Evolutionary conservation across 169 alveolate genomes (phyloP).

Genomic region (Plasmodium billcollinsi): DNA sequence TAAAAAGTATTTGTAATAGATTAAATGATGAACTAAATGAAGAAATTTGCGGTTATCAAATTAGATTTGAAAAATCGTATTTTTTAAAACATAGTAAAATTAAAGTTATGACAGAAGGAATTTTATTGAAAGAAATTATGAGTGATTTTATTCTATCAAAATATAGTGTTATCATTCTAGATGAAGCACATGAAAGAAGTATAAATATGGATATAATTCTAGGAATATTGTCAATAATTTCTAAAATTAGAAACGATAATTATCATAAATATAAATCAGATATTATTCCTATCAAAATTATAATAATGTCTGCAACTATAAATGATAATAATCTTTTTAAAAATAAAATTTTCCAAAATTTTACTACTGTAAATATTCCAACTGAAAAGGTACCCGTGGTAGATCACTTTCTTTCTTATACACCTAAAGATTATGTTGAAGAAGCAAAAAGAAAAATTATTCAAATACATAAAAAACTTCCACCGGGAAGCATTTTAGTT

Average conservation of each 20-base stretch:
- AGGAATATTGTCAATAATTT: slow-evolving; percentile 96
- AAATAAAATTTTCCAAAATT: slow-evolving; percentile 76
- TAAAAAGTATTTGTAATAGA: slow-evolving; percentile 83
- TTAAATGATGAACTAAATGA: slow-evolving; percentile 83
- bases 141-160: slow-evolving; percentile 91
- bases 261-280: slow-evolving; percentile 67
- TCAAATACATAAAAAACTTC: slow-evolving; percentile 94
- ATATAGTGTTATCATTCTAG: slow-evolving; percentile 97
- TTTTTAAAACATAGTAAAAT: slow-evolving; percentile 87
- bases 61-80: slow-evolving; percentile 89
- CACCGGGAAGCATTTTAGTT: slow-evolving; percentile 98
- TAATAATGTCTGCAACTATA: slow-evolving; percentile 99
- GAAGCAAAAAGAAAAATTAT: slow-evolving; percentile 86
- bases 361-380: slow-evolving; percentile 79
- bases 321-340: slow-evolving; percentile 81
- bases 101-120: slow-evolving; percentile 99
- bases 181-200: slow-evolving; percentile 99
- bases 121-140: slow-evolving; percentile 95
- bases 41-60: slow-evolving; percentile 84
- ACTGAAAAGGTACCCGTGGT: slow-evolving; percentile 79
- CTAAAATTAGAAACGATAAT: slow-evolving; percentile 87
- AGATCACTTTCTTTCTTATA: slow-evolving; percentile 79
- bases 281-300: slow-evolving; percentile 91
- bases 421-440: slow-evolving; percentile 79
- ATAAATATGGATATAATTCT: slow-evolving; percentile 97